A percentile compares a stretch with the other conserved stretches of the same genome.
These are phyloP conservation scores for Phanerochaete carnosa DNA, from an alignment of 768 basidiomycete species.

Conservation along the genomic window DNA sequence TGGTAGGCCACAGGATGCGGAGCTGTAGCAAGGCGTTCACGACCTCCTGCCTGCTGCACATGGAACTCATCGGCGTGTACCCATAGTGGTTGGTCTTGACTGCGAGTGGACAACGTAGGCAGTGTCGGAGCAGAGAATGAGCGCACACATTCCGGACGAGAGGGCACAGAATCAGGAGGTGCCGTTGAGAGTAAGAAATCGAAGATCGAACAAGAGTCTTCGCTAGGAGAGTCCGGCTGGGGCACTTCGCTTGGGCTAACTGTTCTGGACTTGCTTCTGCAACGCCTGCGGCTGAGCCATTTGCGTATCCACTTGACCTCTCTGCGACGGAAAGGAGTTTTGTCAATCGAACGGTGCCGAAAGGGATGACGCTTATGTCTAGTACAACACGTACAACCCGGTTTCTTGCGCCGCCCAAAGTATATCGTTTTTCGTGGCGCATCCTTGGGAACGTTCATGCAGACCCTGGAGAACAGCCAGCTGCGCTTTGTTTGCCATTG, in stretches of 20 bases:
- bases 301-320: not conserved
- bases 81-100: not conserved
- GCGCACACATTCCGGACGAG: not conserved
- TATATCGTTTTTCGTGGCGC: not conserved
- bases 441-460: not conserved
- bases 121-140: not conserved
- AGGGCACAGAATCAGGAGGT: not conserved
- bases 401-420: not conserved
- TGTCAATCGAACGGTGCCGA: too few species aligned
- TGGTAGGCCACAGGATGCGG: not conserved
- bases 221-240: not conserved
- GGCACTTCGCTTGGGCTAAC: not conserved
- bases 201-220: not conserved
- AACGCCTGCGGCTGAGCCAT: not conserved
- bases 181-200: not conserved
- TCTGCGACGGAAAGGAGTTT: not conserved
- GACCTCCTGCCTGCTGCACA: not conserved
- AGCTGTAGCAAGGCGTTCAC: not conserved
- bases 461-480: not conserved
- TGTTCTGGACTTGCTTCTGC: not conserved
- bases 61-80: too few species aligned
- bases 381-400: not conserved
- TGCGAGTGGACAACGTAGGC: not conserved
- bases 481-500: not conserved
- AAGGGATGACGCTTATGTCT: too few species aligned